Base-by-base conservation (phyloP, 768 basidiomycete species). In the Exsudoporus frostii region DNA sequence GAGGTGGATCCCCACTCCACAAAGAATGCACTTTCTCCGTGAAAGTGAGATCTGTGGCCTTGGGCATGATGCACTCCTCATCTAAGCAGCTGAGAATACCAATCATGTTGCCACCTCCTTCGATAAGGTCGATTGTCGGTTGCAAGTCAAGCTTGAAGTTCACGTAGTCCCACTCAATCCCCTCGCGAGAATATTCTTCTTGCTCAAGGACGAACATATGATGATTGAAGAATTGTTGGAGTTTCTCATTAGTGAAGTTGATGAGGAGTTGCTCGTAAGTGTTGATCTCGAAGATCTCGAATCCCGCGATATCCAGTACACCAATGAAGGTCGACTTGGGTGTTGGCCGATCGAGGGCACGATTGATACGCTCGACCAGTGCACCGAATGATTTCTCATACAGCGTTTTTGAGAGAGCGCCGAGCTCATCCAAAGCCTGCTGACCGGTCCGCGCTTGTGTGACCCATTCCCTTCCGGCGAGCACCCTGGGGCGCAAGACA, bases 51-150 rank as follows among this genome's bases (percentile, higher is more conserved):
- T 99, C 96, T 13, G 89, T 92, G 4, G 96, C 96, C 67, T 92
- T 93, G n/a, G 96, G 97, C 96, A 98, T 99, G 71, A 99, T 98
- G 67, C 96, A 98, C 58, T 98, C 96, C 67, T 98, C 97, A 68
- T 99, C 97, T 33, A 99, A 74, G 62, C 89, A 87, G 56, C 92
- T 91, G 41, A 99, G 79, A 54, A 98, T 88, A 48, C 97, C 97
- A 57, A 98, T 93, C 0, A 76, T 75, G 19, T 34, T 62, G 14
- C 81, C 78, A 46, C 79, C 83, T 17, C 89, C 83, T 71, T 98
- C 97, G 63, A 99, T 98, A 47, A 99, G 84, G 66, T 98, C 96
- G 67, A 99, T 98, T 4, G 97, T 98, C 1, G 97, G 97, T 66
- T 99, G 96, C 7, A 99, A 75, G 70, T 99, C 96, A 39, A 97